phyloP scores from a whole-genome alignment of 2,329 filamentous ascomycete species.

The Alternaria dauci region DNA sequence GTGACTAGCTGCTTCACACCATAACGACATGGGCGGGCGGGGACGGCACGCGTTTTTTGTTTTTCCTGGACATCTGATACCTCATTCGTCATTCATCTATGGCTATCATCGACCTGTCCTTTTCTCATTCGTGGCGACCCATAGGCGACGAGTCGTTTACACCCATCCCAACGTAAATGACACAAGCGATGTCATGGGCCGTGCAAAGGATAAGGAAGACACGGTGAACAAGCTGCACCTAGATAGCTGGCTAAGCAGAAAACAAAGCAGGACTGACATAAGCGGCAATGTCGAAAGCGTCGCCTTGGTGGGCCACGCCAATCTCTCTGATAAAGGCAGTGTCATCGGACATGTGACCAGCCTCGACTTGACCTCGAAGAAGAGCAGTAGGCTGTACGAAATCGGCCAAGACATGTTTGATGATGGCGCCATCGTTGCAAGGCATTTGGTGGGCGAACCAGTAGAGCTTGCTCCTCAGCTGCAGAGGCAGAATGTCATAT shows the following conservation, averaged over 20 bases:
- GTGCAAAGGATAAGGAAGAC: no score
- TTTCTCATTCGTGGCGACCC: no score
- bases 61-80: no score
- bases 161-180: no score
- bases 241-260: neutral
- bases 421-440: neutral
- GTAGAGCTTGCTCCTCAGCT: neutral
- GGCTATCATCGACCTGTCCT: no score
- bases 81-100: no score
- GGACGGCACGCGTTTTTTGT: no score
- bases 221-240: no score
- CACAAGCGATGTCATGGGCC: no score
- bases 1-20: neutral
- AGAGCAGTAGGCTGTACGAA: neutral
- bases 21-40: no score
- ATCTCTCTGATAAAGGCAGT: neutral
- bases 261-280: neutral
- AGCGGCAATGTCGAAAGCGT: neutral
- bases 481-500: neutral
- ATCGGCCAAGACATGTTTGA: neutral
- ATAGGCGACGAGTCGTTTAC: no score
- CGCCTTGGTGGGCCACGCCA: neutral
- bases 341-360: neutral
- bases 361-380: neutral
- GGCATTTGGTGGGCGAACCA: constrained; percentile 1